These are phyloP conservation scores for Euphorbia corollata DNA, from an alignment of 441 rosid species.

Conservation along the genomic window DNA sequence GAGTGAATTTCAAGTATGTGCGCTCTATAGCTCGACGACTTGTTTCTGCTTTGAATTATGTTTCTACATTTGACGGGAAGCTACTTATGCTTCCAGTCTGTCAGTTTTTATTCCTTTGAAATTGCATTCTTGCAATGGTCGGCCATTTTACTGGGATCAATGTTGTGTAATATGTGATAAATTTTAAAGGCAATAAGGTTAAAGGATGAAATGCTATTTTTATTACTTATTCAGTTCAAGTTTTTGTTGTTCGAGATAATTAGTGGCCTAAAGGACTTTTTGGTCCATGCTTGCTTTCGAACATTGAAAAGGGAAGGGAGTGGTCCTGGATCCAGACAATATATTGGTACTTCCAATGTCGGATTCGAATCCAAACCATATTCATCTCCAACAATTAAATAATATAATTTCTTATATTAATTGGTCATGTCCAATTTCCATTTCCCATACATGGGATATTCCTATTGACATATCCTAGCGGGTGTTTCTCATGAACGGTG, in stretches of 20 bases:
- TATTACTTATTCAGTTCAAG: background rate
- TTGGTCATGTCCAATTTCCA: background rate
- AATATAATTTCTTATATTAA: background rate
- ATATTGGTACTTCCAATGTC: background rate
- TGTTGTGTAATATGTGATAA: background rate
- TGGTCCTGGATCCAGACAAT: slow-evolving; percentile 5
- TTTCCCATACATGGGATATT: slow-evolving; percentile 2
- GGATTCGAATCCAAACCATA: background rate
- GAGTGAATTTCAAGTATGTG: slow-evolving; percentile 54
- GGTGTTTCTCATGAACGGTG: too few species aligned
- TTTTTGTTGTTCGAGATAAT: background rate
- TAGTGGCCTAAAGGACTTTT: too few species aligned
- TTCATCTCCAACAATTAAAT: background rate
- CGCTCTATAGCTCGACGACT: slow-evolving; percentile 3
- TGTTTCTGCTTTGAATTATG: slow-evolving; percentile 14
- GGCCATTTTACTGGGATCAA: background rate
- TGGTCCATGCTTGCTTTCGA: too few species aligned
- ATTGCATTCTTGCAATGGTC: background rate
- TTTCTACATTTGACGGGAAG: slow-evolving; percentile 12
- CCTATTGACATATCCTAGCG: background rate
- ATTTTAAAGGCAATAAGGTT: background rate
- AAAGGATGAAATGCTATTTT: background rate
- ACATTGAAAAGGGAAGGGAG: too few species aligned
- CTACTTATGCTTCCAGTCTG: slow-evolving; percentile 10
- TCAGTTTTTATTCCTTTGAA: background rate